phyloP scores from a whole-genome alignment of 2,329 filamentous ascomycete genomes.

The Rhynchosporium agropyri region DNA sequence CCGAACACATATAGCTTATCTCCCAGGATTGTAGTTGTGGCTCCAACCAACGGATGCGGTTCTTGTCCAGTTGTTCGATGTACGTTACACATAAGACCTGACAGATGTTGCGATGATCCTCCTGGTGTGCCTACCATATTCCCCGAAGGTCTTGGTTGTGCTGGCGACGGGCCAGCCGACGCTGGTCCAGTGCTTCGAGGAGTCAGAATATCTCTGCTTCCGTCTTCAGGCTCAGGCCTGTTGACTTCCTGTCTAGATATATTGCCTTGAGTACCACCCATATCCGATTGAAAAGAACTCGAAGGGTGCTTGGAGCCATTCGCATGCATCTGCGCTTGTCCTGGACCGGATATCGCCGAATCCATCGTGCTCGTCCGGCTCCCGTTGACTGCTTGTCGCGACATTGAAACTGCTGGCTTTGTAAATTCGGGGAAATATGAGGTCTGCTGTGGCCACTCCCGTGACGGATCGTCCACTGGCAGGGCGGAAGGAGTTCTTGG shows the following conservation, averaged over 20 bases:
- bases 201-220: constrained; percentile 51
- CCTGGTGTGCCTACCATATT: constrained; percentile 49
- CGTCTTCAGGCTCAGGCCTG: constrained; percentile 49
- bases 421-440: constrained; percentile 33
- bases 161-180: constrained; percentile 61
- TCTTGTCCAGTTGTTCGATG: constrained; percentile 87
- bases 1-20: constrained; percentile 98
- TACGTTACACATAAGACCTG: constrained; percentile 71
- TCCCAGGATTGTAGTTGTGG: constrained; percentile 90
- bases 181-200: constrained; percentile 56
- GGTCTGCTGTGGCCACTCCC: constrained; percentile 26
- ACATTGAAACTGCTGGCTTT: constrained; percentile 34
- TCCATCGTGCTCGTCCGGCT: constrained; percentile 42
- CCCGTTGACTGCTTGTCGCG: constrained; percentile 33
- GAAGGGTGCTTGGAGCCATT: constrained; percentile 32
- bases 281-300: constrained; percentile 32
- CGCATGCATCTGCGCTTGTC: constrained; percentile 31
- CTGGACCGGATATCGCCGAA: constrained; percentile 35
- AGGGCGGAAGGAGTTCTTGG: constrained; percentile 39
- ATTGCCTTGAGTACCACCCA: constrained; percentile 50
- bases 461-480: constrained; percentile 26
- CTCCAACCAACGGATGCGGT: constrained; percentile 88
- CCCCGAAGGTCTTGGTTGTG: constrained; percentile 48
- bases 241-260: constrained; percentile 51
- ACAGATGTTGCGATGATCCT: constrained; percentile 59